Evolutionary conservation across 1,284 basidiomycete species (phyloP).

Genomic region (Ustilago nuda): DNA sequence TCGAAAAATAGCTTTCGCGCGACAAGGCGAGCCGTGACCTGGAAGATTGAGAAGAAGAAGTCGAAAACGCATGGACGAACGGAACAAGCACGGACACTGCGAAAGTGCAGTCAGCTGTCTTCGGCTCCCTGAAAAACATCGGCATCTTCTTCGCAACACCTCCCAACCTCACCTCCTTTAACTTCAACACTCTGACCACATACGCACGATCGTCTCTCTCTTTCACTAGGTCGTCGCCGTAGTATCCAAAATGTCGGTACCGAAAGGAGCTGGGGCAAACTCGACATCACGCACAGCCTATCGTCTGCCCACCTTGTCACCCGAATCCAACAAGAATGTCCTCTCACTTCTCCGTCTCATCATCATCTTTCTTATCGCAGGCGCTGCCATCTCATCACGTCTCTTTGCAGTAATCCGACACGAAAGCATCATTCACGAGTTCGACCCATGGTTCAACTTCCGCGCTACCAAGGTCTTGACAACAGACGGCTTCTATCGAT

Average conservation of each 20-base stretch:
- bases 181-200: background rate
- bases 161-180: background rate
- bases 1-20: slow-evolving; percentile 12
- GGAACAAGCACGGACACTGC: slow-evolving; percentile 1
- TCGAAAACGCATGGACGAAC: slow-evolving; percentile 19
- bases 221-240: slow-evolving; percentile 9
- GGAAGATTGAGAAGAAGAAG: slow-evolving; percentile 24
- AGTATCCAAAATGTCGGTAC: slow-evolving; percentile 19
- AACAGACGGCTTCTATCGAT: slow-evolving; percentile 68
- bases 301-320: slow-evolving; percentile 42
- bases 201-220: slow-evolving; percentile 13
- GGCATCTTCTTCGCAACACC: slow-evolving; percentile 4
- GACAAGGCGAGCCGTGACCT: slow-evolving; percentile 6
- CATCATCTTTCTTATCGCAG: slow-evolving; percentile 67
- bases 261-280: slow-evolving; percentile 8
- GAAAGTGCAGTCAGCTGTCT: background rate
- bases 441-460: slow-evolving; percentile 83
- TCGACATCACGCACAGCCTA: slow-evolving; percentile 37
- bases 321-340: slow-evolving; percentile 56
- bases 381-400: slow-evolving; percentile 92
- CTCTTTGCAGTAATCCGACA: slow-evolving; percentile 98
- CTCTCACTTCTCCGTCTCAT: slow-evolving; percentile 64
- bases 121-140: background rate
- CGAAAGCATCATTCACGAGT: slow-evolving; percentile 99
- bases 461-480: slow-evolving; percentile 85